Evolutionary conservation across 1,284 basidiomycete genomes (phyloP).

Genomic region (Pseudozyma hubeiensis): DNA sequence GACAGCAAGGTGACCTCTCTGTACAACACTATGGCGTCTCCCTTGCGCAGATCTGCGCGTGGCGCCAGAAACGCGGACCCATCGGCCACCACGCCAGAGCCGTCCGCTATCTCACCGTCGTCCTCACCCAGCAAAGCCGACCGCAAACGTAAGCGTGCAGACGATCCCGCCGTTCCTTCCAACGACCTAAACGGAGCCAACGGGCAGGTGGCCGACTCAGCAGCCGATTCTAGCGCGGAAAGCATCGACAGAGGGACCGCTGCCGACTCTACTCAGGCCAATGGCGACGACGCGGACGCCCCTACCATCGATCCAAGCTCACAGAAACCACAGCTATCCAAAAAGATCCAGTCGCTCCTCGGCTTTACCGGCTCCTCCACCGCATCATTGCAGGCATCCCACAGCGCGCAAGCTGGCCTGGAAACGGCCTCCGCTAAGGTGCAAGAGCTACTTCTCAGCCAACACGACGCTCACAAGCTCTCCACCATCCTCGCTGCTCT

Average conservation of each 20-base stretch:
- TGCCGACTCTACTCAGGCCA: background rate
- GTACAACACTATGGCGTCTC: slow-evolving; percentile 23
- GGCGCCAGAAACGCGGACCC: slow-evolving; percentile 30
- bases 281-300: slow-evolving; percentile 1
- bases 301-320: background rate
- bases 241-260: background rate
- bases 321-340: slow-evolving; percentile 17
- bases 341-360: slow-evolving; percentile 26
- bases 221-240: background rate
- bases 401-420: background rate
- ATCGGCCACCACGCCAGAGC: slow-evolving; percentile 39
- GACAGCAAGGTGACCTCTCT: background rate
- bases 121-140: slow-evolving; percentile 35
- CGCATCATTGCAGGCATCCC: background rate
- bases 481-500: slow-evolving; percentile 15
- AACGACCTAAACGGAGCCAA: slow-evolving; percentile 6
- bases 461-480: slow-evolving; percentile 29
- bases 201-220: slow-evolving; percentile 3
- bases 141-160: slow-evolving; percentile 41
- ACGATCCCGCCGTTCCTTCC: slow-evolving; percentile 17
- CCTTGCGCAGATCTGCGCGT: slow-evolving; percentile 40
- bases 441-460: slow-evolving; percentile 20
- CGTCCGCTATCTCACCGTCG: slow-evolving; percentile 24
- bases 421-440: slow-evolving; percentile 9
- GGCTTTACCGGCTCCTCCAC: slow-evolving; percentile 27